These are phyloP conservation scores for Lavandula angustifolia DNA, from an alignment of 257 asterid genomes.

Conservation along the genomic window DNA sequence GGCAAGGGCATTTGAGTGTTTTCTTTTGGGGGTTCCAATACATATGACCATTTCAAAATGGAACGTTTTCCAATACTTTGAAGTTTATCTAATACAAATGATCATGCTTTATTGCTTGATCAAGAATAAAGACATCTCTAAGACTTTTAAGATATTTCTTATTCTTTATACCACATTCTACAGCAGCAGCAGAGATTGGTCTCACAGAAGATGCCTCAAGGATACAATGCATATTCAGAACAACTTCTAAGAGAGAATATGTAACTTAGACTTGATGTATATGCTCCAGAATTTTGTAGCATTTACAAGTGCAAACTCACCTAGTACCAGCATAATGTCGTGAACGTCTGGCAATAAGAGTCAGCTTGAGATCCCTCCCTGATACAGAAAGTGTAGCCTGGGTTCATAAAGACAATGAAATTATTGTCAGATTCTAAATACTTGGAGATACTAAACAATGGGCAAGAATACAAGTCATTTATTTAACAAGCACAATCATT, in stretches of 20 bases:
- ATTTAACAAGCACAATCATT: constrained; percentile 12
- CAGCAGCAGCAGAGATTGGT: constrained; percentile 11
- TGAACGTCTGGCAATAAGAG: constrained; percentile 87
- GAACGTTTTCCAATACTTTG: not conserved
- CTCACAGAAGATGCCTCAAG: constrained; percentile 16
- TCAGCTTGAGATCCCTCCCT: constrained; percentile 73
- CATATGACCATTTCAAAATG: constrained; percentile 6
- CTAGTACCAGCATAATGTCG: constrained; percentile 98
- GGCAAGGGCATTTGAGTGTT: not conserved
- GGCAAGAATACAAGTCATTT: constrained; percentile 22
- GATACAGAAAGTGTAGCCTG: constrained; percentile 74
- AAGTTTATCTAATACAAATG: constrained; percentile 1
- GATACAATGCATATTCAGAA: constrained; percentile 24
- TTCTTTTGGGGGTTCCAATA: not conserved
- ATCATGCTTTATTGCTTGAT: constrained; percentile 1
- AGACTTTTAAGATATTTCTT: not conserved
- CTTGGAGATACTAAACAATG: constrained; percentile 24
- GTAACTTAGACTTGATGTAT: constrained; percentile 23
- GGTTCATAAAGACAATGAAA: constrained; percentile 41
- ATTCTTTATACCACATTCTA: not conserved
- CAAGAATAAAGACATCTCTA: constrained; percentile 10
- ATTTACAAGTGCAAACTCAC: constrained; percentile 37
- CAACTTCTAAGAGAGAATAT: constrained; percentile 6
- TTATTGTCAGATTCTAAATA: constrained; percentile 31
- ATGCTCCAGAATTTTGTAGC: constrained; percentile 8